Evolutionary conservation across 495 filamentous ascomycete genomes (phyloP), one percentile per base, ranked within the genome.

Genomic region (Talaromyces wortmannii): DNA sequence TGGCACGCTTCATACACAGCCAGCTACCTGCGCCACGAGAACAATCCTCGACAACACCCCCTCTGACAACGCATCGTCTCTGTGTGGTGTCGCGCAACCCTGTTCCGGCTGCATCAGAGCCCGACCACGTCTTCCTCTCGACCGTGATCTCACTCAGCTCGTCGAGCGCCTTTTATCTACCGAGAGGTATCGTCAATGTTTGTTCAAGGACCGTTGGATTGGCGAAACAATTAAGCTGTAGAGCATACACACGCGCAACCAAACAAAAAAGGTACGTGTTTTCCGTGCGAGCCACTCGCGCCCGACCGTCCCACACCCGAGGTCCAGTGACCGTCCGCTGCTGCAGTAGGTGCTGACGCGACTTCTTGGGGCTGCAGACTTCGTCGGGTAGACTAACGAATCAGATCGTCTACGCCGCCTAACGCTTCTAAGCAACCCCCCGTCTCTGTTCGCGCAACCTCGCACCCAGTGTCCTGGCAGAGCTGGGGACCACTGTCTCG

Each of bases 21-120:
- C 30, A 40, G 36, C 43, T 23, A 42, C 45, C 60, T 55, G 60
- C 68, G 61, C 61, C 64, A 68, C 62, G 60, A 62, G 57, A 57
- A 62, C 23, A 59, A 57, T 48, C 54, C 18, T 8, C 55, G 29
- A 56, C 54, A 51, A 62, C 66, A 50, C 58, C 60, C 46, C 56
- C 60, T 59, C 59, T 58, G 73, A 74, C 74, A 78, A 75, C 74
- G 69, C 74, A 78, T 78, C 72, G 66, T 45, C 63, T 59, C 66
- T 57, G 57, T 61, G 61, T 66, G 63, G 69, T 69, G 52, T 53
- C 23, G 31, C 63, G 61, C 60, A 65, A 65, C 61, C 67, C 65
- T 65, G 63, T 58, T 57, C 64, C 56, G 62, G 18, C 74, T 78
- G 75, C 75, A 76, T 76, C 70, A 67, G 65, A 72, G 73, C 75